Evolutionary conservation across 2,329 filamentous ascomycete genomes (phyloP), one percentile per base, ranked within the genome.

Genomic region (Anisogramma anomala): DNA sequence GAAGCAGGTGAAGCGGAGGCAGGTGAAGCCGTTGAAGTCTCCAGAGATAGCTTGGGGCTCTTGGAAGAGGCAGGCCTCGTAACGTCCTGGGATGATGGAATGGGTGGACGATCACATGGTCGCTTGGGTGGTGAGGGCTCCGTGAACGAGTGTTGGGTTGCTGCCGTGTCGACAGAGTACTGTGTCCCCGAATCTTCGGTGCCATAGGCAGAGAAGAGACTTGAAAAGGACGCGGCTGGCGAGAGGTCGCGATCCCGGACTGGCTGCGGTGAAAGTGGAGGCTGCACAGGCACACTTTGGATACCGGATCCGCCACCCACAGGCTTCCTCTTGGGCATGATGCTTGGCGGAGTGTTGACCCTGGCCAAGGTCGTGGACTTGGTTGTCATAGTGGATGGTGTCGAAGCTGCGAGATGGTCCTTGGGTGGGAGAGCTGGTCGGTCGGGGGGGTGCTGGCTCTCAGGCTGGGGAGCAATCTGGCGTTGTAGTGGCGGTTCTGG

Each of bases 131-230:
- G 34, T 14, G 44, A 44, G 4, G 44, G 25, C 9, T 41, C 41
- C 11, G 17, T 34, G 11, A 44, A 35, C 4, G 44, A 44, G 32
- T 46, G 38, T 35, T 33, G 36, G 1, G 44, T 40, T 10, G 44
- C 37, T 18, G 44, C 25, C 15, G 36, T 46, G 17, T 46, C 44
- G 25, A 39, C 41, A 20, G 44, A 46, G 14, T 33, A 41, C 4
- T 41, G 41, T 7, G 27, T 28, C 6, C 36, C 35, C 11, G 41
- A 46, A 25, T 40, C 37, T 33, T 44, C 37, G 1, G 37, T 44
- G n/a, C 37, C 44, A 52, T 77, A 77, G 15, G 72, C 71, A 9
- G 70, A 74, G 26, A 77, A 50, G 9, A 77, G 57, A 52, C 71
- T 76, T 11, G 66, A 71, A 38, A 76, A 57, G 8, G 72, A 75